phyloP scores from a whole-genome alignment of 306 rosid genomes.

The Casuarina glauca region DNA sequence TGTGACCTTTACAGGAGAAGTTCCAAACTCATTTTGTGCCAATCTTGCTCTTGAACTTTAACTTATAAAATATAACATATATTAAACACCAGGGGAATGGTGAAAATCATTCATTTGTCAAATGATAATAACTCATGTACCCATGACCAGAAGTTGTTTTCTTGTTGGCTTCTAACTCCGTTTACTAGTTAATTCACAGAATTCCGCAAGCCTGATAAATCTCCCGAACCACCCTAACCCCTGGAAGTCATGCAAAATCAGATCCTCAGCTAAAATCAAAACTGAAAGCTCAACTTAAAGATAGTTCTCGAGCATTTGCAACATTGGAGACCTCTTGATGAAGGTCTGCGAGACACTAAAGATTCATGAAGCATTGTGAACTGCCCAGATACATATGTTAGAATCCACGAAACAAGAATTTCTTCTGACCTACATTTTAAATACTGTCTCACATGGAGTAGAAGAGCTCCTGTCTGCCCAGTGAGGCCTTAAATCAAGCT shows the following conservation, averaged over 20 bases:
- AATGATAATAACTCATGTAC: background rate
- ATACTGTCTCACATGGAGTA: background rate
- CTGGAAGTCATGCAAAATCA: background rate
- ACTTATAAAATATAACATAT: background rate
- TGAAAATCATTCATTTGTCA: background rate
- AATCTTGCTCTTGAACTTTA: background rate
- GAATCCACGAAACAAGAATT: background rate
- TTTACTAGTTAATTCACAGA: background rate
- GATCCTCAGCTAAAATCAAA: background rate
- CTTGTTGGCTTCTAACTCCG: background rate
- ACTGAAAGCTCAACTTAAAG: background rate
- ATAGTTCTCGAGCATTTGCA: background rate
- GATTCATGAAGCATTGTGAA: background rate
- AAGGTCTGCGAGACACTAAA: background rate
- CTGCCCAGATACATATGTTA: background rate
- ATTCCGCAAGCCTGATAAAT: background rate
- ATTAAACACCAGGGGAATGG: background rate
- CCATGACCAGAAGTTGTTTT: background rate
- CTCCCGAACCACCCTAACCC: background rate
- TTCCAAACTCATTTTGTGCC: background rate
- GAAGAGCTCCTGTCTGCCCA: background rate
- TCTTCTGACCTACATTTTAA: background rate
- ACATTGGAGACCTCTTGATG: background rate
- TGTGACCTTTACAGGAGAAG: background rate
- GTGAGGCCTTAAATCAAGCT: background rate